Base-by-base conservation (phyloP, 495 filamentous ascomycete species). In the Bathelium albidoporum region DNA sequence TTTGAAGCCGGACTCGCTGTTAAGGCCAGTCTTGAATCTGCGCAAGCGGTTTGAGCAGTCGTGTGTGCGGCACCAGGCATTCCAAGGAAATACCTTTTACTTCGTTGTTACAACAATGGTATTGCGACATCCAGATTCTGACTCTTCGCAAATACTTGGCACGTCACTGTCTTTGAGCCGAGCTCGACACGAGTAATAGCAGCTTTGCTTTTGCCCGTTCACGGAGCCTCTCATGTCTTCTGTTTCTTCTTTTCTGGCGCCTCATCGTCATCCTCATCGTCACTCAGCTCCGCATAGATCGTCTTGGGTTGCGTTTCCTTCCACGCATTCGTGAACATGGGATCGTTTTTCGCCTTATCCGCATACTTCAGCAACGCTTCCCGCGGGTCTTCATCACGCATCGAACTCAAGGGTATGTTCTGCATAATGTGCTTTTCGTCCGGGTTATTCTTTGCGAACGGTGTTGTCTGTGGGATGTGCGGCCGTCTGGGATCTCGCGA, bases 311-410 rank as follows among this genome's bases (percentile, higher is more conserved):
- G 94, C 26, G 93, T 98, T 63, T 87, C 80, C 70, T 87, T 87
- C 87, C 92, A 98, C 12, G 92, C 94, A 65, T 85, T 87, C 28
- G 94, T 98, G 72, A 97, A 98, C 65, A 95, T 81, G 2, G 91
- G 92, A 71, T 97, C 90, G 71, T 92, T 93, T 76, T 96, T 84
- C 3, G 91, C 93, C 71, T 94, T 86, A 20, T 96, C 90, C 18
- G 92, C 94, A 79, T 97, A 98, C 76, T 94, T 96, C 66, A 97
- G 73, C 65, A 98, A 76, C 32, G 94, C 94, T 76, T 96, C 94
- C 63, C 94, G 80, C 9, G 94, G 94, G 78, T 98, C 94, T 73
- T 98, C 94, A 75, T 98, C 93, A 26, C 94, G 83, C 91, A 97
- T 95, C n/a, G 82, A 85, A 67, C 89, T 94, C 34, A 97, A 80